Percentiles rank a stretch among this genome's conserved stretches.
These are phyloP conservation scores for Filobasidium uniguttulatum DNA, from an alignment of 1,284 basidiomycete genomes.

Conservation along the genomic window DNA sequence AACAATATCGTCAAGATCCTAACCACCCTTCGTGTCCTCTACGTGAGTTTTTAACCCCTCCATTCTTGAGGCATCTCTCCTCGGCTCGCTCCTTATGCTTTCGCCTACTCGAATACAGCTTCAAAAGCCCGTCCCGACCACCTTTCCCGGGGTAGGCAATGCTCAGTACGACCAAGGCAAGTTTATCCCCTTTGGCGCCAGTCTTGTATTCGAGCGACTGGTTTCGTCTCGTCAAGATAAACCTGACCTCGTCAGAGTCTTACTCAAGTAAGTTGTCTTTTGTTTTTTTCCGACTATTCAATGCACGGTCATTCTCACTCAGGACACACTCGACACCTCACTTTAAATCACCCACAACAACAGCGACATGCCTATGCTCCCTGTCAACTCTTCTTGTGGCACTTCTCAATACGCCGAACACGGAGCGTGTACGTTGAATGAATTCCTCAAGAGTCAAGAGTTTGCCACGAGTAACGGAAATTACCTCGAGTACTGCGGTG, in stretches of 20 bases:
- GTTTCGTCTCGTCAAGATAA: neutral
- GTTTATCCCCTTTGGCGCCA: conserved; percentile 21
- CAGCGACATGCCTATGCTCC: neutral
- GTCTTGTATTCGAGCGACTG: conserved; percentile 16
- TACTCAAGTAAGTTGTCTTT: conserved; percentile 35
- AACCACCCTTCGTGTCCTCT: conserved; percentile 57
- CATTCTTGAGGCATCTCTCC: neutral
- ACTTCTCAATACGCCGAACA: neutral
- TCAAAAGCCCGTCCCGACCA: no score
- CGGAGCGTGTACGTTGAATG: neutral
- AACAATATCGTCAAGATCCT: conserved; percentile 65
- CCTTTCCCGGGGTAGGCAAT: no score
- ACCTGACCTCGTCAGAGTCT: conserved; percentile 25
- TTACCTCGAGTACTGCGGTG: neutral
- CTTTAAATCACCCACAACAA: no score
- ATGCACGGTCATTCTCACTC: no score
- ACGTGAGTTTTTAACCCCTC: conserved; percentile 20
- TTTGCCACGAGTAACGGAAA: neutral
- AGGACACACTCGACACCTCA: no score
- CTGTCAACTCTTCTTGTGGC: neutral
- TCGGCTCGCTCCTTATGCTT: no score
- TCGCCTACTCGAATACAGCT: no score
- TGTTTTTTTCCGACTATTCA: no score
- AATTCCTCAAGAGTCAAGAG: neutral
- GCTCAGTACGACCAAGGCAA: conserved; percentile 26